Percentiles rank a stretch among this genome's conserved stretches.
These are phyloP conservation scores for Teratosphaeriaceae sp. DNA, from an alignment of 2,329 filamentous ascomycete genomes.

Conservation along the genomic window DNA sequence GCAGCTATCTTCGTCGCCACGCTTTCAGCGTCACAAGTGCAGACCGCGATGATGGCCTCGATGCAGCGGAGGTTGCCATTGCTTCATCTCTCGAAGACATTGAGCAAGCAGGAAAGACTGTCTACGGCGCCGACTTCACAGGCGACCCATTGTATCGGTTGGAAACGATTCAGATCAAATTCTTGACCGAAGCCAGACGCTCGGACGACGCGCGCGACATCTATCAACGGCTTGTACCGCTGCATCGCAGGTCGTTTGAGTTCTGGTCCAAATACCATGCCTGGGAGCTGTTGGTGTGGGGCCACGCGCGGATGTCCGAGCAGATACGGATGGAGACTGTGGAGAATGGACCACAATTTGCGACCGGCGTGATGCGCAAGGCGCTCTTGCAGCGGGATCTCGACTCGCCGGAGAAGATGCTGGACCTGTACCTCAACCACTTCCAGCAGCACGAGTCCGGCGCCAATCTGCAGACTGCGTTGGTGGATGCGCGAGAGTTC, in stretches of 20 bases:
- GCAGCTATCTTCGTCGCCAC: constrained; percentile 80
- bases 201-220: constrained; percentile 68
- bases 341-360: constrained; percentile 60
- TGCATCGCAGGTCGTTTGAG: constrained; percentile 71
- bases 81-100: constrained; percentile 81
- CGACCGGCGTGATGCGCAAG: constrained; percentile 69
- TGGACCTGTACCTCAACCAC: constrained; percentile 68
- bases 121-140: constrained; percentile 68
- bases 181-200: constrained; percentile 75
- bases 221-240: constrained; percentile 63
- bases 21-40: constrained; percentile 70
- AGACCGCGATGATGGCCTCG: constrained; percentile 64
- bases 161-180: constrained; percentile 88
- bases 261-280: constrained; percentile 92
- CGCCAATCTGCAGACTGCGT: constrained; percentile 63
- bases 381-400: constrained; percentile 57
- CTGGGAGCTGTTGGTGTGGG: constrained; percentile 78
- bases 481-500: constrained; percentile 66
- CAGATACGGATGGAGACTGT: constrained; percentile 42
- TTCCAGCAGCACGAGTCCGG: constrained; percentile 88
- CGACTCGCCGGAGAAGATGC: constrained; percentile 70
- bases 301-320: constrained; percentile 49
- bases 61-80: constrained; percentile 86
- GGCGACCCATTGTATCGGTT: constrained; percentile 87
- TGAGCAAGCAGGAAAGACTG: constrained; percentile 66